Evolutionary conservation across 306 rosid species (phyloP), one percentile per base, ranked within the genome.

Genomic region (Dryas alaskensis): DNA sequence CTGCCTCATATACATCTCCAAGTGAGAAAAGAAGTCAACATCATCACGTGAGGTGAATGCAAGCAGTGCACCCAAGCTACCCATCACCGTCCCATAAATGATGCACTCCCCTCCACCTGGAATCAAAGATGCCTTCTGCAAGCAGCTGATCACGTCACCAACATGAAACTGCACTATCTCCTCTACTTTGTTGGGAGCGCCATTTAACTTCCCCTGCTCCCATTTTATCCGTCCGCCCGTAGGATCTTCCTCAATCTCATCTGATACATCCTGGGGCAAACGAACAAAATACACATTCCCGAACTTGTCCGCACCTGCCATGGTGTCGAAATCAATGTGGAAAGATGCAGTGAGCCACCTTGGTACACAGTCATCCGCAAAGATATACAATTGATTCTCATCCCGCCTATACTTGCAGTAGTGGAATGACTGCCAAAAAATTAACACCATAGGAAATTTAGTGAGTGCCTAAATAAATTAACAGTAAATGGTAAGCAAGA

Each of bases 1-100:
- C 89, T 94, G 98, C 85, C 98, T 94, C 92, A 94, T 4, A 78
- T 91, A 90, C 98, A 94, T 94, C 90, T 91, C 98, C 90, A 94
- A 73, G 81, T 91, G 97, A 73, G 97, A 94, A 74, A 94, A 94
- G 92, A 94, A 94, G 78, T 91, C 98, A 64, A 94, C 96, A 47
- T 94, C 98, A 46, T 94, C 98, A 11, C 97, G 95, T 62, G 97
- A 94, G 46, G 98, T 91, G 83, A 94, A 94, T 43, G 98, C 96
- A 52, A 86, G 96, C 74, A 94, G 82, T 69, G 99, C 97, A 46
- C 98, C 99, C 73, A 94, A 72, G 78, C 99, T 92, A 78, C 99
- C 99, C 99, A 94, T 94, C 70, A 83, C 88, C 48, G 99, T 94
- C 63, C 97, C 96, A 10, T 90, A 94, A 76, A 94, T 79, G 81